Conservation (phyloP, 129 eudicot species). For the Solidago caesia region DNA sequence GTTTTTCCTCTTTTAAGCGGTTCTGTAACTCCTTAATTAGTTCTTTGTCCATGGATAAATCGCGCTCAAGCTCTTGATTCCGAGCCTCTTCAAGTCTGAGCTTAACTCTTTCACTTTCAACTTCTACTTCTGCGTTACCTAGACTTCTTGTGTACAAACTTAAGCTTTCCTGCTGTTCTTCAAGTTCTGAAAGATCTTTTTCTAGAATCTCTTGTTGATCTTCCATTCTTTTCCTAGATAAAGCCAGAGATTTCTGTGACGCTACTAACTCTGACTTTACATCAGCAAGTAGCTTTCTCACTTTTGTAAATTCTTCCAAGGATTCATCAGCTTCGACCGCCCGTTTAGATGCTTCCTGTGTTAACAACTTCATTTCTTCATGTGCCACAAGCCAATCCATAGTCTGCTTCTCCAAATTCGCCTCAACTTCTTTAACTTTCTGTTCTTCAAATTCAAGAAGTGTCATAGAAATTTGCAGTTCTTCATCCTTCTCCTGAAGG, state of each 20-base stretch:
- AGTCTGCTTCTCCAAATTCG: conserved; percentile 72
- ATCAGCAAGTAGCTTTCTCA: conserved; percentile 63
- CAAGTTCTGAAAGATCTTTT: conserved; percentile 52
- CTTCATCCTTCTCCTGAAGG: conserved; percentile 57
- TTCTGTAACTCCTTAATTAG: conserved; percentile 52
- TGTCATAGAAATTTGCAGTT: conserved; percentile 37
- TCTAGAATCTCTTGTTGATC: conserved; percentile 61
- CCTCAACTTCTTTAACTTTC: conserved; percentile 52
- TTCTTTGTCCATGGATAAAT: conserved; percentile 63
- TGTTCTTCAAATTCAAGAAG: conserved; percentile 47
- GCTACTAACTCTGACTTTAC: conserved; percentile 72
- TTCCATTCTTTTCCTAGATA: conserved; percentile 57
- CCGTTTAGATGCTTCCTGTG: conserved; percentile 48
- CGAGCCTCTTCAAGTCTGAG: conserved; percentile 64
- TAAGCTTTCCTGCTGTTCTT: conserved; percentile 45
- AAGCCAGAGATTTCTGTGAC: conserved; percentile 61
- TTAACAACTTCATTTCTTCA: conserved; percentile 57
- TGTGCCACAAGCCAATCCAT: conserved; percentile 71
- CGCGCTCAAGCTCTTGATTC: conserved; percentile 68
- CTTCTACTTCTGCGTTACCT: conserved; percentile 58
- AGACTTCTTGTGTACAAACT: conserved; percentile 48
- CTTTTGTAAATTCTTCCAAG: conserved; percentile 60
- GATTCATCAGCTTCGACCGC: conserved; percentile 43
- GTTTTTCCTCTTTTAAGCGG: conserved; percentile 50
- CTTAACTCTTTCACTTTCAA: conserved; percentile 73